Conservation (phyloP, 306 rosid genomes). For the Quillaja saponaria region DNA sequence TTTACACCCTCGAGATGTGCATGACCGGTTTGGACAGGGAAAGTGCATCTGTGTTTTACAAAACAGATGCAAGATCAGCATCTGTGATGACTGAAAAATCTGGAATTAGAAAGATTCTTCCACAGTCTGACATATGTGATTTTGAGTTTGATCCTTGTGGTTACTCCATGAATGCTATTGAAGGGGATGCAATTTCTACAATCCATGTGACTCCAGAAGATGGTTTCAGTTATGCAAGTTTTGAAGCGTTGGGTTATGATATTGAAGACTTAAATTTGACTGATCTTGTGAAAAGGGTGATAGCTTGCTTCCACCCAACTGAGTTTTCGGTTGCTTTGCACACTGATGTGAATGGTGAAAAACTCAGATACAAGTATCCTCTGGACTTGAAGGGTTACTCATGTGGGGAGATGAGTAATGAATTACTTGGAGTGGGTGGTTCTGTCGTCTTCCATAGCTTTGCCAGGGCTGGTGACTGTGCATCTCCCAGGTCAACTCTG, state of each 20-base stretch:
- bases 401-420: conserved; percentile 45
- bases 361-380: conserved; percentile 35
- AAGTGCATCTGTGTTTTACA: conserved; percentile 58
- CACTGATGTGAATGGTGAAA: conserved; percentile 33
- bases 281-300: conserved; percentile 64
- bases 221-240: conserved; percentile 94
- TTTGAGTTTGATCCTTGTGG: conserved; percentile 97
- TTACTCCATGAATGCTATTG: conserved; percentile 88
- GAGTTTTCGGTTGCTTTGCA: conserved; percentile 86
- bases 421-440: conserved; percentile 64
- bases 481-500: conserved; percentile 81
- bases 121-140: conserved; percentile 67
- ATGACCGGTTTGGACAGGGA: conserved; percentile 60
- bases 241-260: conserved; percentile 82
- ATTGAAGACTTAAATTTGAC: conserved; percentile 40
- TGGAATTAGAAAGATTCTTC: conserved; percentile 62
- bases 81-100: conserved; percentile 50
- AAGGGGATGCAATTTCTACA: conserved; percentile 78
- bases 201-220: conserved; percentile 97
- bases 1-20: conserved; percentile 62
- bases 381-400: conserved; percentile 57
- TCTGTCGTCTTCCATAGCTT: conserved; percentile 52
- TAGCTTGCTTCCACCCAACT: conserved; percentile 75
- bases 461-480: conserved; percentile 34
- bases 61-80: conserved; percentile 40